A percentile compares a stretch with the other conserved stretches of the same genome.
Conservation (phyloP, 768 basidiomycete genomes). For the Mycena indigotica region DNA sequence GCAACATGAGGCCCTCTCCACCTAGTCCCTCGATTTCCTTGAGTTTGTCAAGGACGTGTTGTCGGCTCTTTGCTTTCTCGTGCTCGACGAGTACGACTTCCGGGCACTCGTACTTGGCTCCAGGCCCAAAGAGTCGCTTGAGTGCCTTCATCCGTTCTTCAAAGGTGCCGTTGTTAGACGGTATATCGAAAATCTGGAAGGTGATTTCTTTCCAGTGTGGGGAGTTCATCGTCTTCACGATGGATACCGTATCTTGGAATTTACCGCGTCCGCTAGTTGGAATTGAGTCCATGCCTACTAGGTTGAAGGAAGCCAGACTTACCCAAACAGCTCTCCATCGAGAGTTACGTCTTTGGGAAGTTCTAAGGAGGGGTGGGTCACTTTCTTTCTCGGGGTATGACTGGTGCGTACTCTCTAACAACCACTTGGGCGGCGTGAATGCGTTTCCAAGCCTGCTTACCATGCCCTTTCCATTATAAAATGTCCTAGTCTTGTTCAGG, state of each 20-base stretch:
- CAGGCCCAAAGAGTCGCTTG: constrained; percentile 48
- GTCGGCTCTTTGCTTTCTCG: constrained; percentile 41
- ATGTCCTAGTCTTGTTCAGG: constrained; percentile 40
- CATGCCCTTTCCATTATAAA: constrained; percentile 55
- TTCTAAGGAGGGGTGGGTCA: constrained; percentile 33
- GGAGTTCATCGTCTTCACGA: constrained; percentile 60
- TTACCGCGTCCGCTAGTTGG: constrained; percentile 47
- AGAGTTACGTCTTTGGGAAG: constrained; percentile 57
- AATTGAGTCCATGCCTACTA: neutral
- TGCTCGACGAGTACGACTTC: constrained; percentile 54
- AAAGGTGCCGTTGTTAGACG: constrained; percentile 49
- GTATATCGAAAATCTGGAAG: constrained; percentile 64
- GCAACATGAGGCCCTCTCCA: constrained; percentile 62
- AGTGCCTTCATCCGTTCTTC: constrained; percentile 52
- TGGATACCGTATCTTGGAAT: constrained; percentile 60
- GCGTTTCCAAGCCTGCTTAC: constrained; percentile 60
- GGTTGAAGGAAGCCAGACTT: neutral
- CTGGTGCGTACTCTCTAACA: constrained; percentile 56
- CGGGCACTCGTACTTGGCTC: constrained; percentile 43
- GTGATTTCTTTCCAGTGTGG: constrained; percentile 58
- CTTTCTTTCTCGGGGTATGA: neutral
- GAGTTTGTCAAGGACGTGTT: constrained; percentile 57
- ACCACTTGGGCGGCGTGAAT: constrained; percentile 59
- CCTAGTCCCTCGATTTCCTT: constrained; percentile 56
- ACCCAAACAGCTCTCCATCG: constrained; percentile 57